These are phyloP conservation scores for Friedmanniomyces simplex DNA, from an alignment of 495 filamentous ascomycete genomes.

Conservation along the genomic window DNA sequence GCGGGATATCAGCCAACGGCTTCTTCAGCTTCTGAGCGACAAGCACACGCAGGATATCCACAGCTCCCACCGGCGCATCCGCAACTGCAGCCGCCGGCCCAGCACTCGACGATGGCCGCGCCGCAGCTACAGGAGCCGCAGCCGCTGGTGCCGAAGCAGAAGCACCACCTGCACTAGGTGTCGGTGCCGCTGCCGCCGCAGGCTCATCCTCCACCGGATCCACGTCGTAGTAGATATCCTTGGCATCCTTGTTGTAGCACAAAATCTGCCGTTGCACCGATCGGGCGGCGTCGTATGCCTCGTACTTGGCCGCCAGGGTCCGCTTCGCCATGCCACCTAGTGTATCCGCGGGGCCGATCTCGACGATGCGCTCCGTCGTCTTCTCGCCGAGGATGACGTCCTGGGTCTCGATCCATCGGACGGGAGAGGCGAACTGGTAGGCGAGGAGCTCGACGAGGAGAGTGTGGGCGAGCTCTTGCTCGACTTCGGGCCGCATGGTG, in stretches of 20 bases:
- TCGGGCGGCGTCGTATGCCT: slow-evolving; percentile 94
- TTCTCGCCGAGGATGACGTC: slow-evolving; percentile 98
- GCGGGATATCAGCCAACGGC: slow-evolving; percentile 71
- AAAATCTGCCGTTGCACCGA: slow-evolving; percentile 94
- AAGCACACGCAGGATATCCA: slow-evolving; percentile 79
- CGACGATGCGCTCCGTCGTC: slow-evolving; percentile 90
- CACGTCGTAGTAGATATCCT: slow-evolving; percentile 98
- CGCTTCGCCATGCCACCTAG: slow-evolving; percentile 95
- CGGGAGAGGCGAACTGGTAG: slow-evolving; percentile 97
- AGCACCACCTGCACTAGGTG: slow-evolving; percentile 32
- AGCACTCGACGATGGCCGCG: slow-evolving; percentile 52
- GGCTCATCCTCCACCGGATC: slow-evolving; percentile 90
- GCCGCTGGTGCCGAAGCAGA: slow-evolving; percentile 36
- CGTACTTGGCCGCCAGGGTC: slow-evolving; percentile 93
- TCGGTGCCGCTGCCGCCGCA: too few relatives aligned
- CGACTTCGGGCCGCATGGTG: slow-evolving; percentile 93
- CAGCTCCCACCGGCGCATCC: slow-evolving; percentile 74
- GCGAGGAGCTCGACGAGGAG: slow-evolving; percentile 95
- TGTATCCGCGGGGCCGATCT: slow-evolving; percentile 96
- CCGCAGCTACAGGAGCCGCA: slow-evolving; percentile 42
- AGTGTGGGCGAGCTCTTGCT: slow-evolving; percentile 96
- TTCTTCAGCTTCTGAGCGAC: slow-evolving; percentile 99
- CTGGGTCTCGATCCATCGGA: slow-evolving; percentile 99
- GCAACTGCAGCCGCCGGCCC: slow-evolving; percentile 84
- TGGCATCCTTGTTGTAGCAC: slow-evolving; percentile 98